phyloP scores from a whole-genome alignment of 352 stramenopile genomes.

The Pythium aphanidermatum region DNA sequence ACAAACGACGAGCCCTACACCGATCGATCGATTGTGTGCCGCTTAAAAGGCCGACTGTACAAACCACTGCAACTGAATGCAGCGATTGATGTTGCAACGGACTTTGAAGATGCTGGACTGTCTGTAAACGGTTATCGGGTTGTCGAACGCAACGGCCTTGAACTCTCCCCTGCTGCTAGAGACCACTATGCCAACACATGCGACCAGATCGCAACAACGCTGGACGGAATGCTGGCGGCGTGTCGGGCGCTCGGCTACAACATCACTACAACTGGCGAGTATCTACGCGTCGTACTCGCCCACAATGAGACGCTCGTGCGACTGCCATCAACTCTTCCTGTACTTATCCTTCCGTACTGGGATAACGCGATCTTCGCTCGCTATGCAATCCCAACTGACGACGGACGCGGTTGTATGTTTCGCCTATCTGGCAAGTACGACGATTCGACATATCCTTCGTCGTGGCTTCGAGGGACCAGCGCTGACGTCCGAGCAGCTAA shows the following conservation, averaged over 20 bases:
- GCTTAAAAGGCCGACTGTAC: conserved; percentile 28
- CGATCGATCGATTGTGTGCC: conserved; percentile 43
- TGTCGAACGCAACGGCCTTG: conserved; percentile 3
- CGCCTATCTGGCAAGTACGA: conserved; percentile 29
- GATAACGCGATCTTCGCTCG: conserved; percentile 24
- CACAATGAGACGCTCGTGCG: conserved; percentile 18
- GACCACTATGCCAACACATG: conserved; percentile 13
- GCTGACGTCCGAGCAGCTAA: conserved; percentile 22
- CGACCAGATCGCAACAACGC: conserved; percentile 12
- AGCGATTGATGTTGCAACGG: not conserved
- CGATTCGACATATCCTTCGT: conserved; percentile 9
- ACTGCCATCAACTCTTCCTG: conserved; percentile 27
- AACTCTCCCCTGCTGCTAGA: not conserved
- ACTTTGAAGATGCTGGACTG: not conserved
- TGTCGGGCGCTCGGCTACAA: conserved; percentile 20
- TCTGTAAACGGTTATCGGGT: conserved; percentile 12
- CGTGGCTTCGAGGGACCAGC: conserved; percentile 18
- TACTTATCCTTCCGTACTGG: conserved; percentile 42
- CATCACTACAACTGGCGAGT: conserved; percentile 13
- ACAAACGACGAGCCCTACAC: conserved; percentile 46
- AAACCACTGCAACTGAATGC: conserved; percentile 28
- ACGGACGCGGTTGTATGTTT: conserved; percentile 40
- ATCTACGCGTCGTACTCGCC: conserved; percentile 22
- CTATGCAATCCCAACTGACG: conserved; percentile 24
- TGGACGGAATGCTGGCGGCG: conserved; percentile 4